Evolutionary conservation across 352 stramenopile species (phyloP), one percentile per base, ranked within the genome.

Genomic region (Globisporangium heterothallicum): DNA sequence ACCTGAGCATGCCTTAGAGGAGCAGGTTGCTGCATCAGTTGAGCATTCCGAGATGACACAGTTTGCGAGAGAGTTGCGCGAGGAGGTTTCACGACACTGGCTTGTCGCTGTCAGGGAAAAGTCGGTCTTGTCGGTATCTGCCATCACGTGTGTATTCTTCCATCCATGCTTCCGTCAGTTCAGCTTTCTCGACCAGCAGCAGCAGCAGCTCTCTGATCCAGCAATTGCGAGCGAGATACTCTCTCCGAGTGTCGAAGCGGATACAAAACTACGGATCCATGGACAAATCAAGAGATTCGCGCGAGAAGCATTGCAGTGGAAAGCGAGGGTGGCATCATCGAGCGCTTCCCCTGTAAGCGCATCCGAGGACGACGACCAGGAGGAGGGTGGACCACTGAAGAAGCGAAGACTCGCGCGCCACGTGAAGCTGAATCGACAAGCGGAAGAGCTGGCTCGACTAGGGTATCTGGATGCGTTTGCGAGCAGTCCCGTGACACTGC

Each of bases 111-210:
- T 59, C 25, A 19, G 18, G 6, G 49, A 59, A 19, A 45, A 47
- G 25, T n/a, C 41, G 10, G 24, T n/a, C 12, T 18, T 21, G 22
- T 52, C 51, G 18, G 19, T 51, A 21, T 29, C 44, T 9, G 58
- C 38, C 6, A 18, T 53, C 25, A 57, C 36, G n/a, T 47, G 52
- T 27, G 53, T 44, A 24, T 64, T 64, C 42, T 60, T 64, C 38
- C 58, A 64, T 21, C 58, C 58, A 27, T 64, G 58, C 44, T 64
- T 61, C 42, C 58, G 58, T 21, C 58, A 64, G 6, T 43, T 64
- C 14, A 52, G 53, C 27, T 58, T 58, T 34, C 32, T 63, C 2
- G 49, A 59, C 16, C 24, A 21, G 5, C 26, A 53, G 14, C 4
- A 42, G n/a, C n/a, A n/a, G n/a, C n/a, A n/a, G n/a, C n/a, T n/a